phyloP scores from a whole-genome alignment of 192 early-diverging fungal genomes.

The Chytriomyces sp. region DNA sequence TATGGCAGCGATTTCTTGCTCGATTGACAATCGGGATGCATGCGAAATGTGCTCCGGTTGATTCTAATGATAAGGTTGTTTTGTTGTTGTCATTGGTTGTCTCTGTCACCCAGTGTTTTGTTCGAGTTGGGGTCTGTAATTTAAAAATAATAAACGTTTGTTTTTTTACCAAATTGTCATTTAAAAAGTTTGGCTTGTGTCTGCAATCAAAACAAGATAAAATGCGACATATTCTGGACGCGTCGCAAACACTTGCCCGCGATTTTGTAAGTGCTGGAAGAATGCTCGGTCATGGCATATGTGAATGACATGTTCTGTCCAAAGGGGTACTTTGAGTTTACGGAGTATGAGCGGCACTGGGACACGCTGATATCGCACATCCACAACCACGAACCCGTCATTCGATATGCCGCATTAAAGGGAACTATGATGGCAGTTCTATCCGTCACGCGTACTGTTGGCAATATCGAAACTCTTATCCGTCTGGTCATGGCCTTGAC shows the following conservation, averaged over 20 bases:
- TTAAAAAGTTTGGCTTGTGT: no score
- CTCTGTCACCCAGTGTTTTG: neutral
- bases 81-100: neutral
- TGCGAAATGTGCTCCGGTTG: slow-evolving; percentile 82
- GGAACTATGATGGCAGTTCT: neutral
- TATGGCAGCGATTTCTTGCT: slow-evolving; percentile 79
- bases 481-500: neutral
- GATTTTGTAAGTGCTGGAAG: neutral
- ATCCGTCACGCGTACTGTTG: neutral
- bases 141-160: neutral
- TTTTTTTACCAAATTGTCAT: neutral
- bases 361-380: neutral
- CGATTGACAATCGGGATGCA: slow-evolving; percentile 90
- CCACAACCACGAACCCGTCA: slow-evolving; percentile 5
- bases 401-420: slow-evolving; percentile 11
- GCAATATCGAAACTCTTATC: neutral
- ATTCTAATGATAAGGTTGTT: slow-evolving; percentile 1
- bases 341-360: slow-evolving; percentile 21
- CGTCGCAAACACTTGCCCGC: neutral
- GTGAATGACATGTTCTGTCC: neutral
- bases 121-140: neutral
- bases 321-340: slow-evolving; percentile 6
- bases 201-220: neutral
- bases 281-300: neutral
- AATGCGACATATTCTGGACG: slow-evolving; percentile 7